A percentile compares a stretch with the other conserved stretches of the same genome.
phyloP scores from a whole-genome alignment of 2,329 filamentous ascomycete species.

The Colletotrichum tofieldiae region DNA sequence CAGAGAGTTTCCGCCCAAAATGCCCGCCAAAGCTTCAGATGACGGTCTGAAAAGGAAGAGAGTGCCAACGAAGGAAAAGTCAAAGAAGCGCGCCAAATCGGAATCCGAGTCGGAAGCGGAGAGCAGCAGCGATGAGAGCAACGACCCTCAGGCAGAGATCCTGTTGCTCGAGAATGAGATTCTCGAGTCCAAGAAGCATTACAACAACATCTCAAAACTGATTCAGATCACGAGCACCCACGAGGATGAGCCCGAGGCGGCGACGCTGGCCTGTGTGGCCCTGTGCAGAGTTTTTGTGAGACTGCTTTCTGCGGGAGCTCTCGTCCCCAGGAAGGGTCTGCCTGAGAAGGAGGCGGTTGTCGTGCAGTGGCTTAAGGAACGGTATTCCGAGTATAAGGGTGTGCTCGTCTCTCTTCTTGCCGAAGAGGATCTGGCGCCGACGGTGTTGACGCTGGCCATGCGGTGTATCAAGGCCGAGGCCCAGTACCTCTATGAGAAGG shows the following conservation, averaged over 20 bases:
- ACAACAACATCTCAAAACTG: constrained; percentile 88
- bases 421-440: constrained; percentile 76
- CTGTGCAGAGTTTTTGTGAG: constrained; percentile 90
- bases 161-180: constrained; percentile 85
- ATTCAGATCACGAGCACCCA: constrained; percentile 69
- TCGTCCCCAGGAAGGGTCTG: constrained; percentile 76
- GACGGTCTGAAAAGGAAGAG: constrained; percentile 69
- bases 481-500: constrained; percentile 71
- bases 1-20: constrained; percentile 36
- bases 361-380: constrained; percentile 83
- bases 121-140: constrained; percentile 58
- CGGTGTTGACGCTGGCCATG: constrained; percentile 86
- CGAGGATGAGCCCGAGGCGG: constrained; percentile 67
- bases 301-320: constrained; percentile 80
- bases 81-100: constrained; percentile 68
- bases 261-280: constrained; percentile 81
- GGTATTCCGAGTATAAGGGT: constrained; percentile 79
- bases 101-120: constrained; percentile 55
- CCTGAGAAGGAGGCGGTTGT: constrained; percentile 83
- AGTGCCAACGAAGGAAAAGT: constrained; percentile 56
- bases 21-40: constrained; percentile 48
- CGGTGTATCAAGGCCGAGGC: constrained; percentile 86
- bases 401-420: constrained; percentile 74
- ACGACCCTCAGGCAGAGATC: constrained; percentile 76
- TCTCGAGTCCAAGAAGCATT: constrained; percentile 87